Conservation (phyloP, 225 moss, liverwort and hornwort species). For the Ulota crispa region DNA sequence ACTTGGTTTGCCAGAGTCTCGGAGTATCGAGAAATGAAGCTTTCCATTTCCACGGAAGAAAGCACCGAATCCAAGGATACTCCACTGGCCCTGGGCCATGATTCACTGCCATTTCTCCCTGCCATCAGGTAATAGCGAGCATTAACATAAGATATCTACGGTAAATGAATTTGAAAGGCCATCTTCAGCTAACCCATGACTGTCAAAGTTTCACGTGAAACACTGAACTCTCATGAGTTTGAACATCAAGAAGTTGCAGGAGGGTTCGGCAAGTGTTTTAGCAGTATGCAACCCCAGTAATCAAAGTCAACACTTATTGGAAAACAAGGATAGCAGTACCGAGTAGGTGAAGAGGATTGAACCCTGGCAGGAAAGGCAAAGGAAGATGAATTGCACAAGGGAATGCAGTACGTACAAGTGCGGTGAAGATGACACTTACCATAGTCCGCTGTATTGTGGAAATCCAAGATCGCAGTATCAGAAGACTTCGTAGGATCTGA, state of each 20-base stretch:
- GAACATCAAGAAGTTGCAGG: not conserved
- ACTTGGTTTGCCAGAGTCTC: constrained; percentile 58
- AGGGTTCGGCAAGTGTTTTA: not conserved
- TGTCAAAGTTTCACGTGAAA: not conserved
- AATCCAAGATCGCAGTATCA: constrained; percentile 25
- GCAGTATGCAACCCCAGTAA: not conserved
- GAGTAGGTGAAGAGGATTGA: not conserved
- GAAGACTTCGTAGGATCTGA: constrained; percentile 29
- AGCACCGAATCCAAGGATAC: constrained; percentile 49
- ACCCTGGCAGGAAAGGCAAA: not conserved
- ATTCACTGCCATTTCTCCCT: constrained; percentile 36
- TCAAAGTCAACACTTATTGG: not conserved
- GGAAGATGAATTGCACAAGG: not conserved
- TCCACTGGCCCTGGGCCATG: constrained; percentile 46
- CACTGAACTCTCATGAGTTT: not conserved
- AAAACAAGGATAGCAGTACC: not conserved
- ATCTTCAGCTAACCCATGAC: not conserved
- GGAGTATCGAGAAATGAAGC: constrained; percentile 53
- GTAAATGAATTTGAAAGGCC: not conserved
- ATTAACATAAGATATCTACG: not conserved
- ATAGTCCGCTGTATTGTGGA: constrained; percentile 33
- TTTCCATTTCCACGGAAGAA: constrained; percentile 47
- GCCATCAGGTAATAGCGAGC: constrained; percentile 14
- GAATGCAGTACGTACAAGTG: not conserved
- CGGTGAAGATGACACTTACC: constrained; percentile 23